Evolutionary conservation across 2,329 filamentous ascomycete genomes (phyloP), one percentile per base, ranked within the genome.

Genomic region (Xylariaceae sp.): DNA sequence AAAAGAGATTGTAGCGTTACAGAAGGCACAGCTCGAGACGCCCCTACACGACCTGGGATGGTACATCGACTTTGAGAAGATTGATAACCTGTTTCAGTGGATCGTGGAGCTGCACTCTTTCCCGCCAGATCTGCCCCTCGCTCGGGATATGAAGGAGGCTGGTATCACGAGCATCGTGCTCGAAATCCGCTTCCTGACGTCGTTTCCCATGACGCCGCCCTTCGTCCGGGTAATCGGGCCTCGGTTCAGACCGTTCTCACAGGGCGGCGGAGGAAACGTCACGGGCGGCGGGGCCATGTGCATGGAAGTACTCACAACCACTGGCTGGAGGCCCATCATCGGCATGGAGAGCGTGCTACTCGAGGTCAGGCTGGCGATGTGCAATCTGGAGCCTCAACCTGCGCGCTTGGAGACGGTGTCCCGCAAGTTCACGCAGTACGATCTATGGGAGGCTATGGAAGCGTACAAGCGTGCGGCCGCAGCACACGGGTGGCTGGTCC

Each of bases 51-150:
- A 83, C 43, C 71, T 94, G 0, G 89, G 89, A 12, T 95, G 88
- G 88, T 88, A 87, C 55, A 80, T 94, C 39, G 76, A 94, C 53
- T 70, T 73, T 33, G 64, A 68, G 5, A 73, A 76, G 34, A 67
- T 89, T 26, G 73, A 67, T 15, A 94, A 89, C 53, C 71, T 88
- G 46, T 95, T 92, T 54, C 88, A 94, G 54, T 94, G 88, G 88
- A 88, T 94, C 42, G 80, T 94, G 5, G 85, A 95, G 59, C 67
- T 96, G 1, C 89, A 95, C 59, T 86, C 82, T 30, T 94, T 95
- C 53, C 82, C 88, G 16, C 48, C 65, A 0, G 59, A 65, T 2
- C 69, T 92, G 0, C 85, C 84, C 1, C 68, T 96, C 1, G 81
- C 84, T 0, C 57, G 73, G 37, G 88, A 95, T 55, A 87, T 95